phyloP scores from a whole-genome alignment of 2,329 filamentous ascomycete species.

The Periconia sp. region DNA sequence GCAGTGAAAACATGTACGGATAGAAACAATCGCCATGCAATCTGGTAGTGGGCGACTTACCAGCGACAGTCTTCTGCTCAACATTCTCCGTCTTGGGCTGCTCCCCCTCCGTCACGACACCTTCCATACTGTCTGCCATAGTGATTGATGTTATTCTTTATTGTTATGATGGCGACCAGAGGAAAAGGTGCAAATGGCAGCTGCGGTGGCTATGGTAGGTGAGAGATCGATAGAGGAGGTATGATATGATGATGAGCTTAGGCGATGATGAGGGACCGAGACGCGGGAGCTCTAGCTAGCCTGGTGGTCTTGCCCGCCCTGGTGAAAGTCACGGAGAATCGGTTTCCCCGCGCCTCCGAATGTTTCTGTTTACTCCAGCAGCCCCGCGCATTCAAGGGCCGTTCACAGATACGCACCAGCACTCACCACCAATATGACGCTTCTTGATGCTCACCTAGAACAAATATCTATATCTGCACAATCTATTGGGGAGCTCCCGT shows the following conservation, averaged over 20 bases:
- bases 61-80: slow-evolving; percentile 43
- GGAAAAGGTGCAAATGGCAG: slow-evolving; percentile 13
- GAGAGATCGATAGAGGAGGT: slow-evolving; percentile 4
- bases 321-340: background rate
- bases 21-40: slow-evolving; percentile 20
- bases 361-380: background rate
- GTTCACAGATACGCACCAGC: background rate
- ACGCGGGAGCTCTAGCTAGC: slow-evolving; percentile 14
- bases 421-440: slow-evolving; percentile 37
- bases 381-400: background rate
- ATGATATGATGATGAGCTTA: slow-evolving; percentile 12
- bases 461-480: slow-evolving; percentile 53
- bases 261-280: slow-evolving; percentile 20
- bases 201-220: slow-evolving; percentile 9
- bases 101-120: slow-evolving; percentile 46
- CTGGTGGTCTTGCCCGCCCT: slow-evolving; percentile 2
- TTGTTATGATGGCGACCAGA: slow-evolving; percentile 1
- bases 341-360: background rate
- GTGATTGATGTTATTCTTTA: slow-evolving; percentile 19
- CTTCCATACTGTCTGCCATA: slow-evolving; percentile 57
- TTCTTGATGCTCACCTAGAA: slow-evolving; percentile 53
- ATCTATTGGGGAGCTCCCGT: slow-evolving; percentile 52
- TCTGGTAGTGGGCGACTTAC: slow-evolving; percentile 26
- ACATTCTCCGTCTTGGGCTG: slow-evolving; percentile 45
- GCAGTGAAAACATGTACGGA: slow-evolving; percentile 15